Base-by-base conservation (phyloP, 768 basidiomycete species). In the Amylocystis lapponica region DNA sequence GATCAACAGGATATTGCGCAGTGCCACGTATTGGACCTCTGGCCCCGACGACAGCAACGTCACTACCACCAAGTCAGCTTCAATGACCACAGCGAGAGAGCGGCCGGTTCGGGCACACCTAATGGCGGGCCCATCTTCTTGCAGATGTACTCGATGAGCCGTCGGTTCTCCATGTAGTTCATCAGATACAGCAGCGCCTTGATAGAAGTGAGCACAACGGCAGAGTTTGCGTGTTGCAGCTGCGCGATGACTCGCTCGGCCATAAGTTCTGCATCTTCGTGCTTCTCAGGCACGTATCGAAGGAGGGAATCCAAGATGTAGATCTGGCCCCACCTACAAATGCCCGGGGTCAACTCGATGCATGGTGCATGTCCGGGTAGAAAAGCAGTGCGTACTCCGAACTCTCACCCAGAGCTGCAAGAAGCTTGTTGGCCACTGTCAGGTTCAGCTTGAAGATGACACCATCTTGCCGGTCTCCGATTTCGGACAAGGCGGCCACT, bases 91-190 rank as follows among this genome's bases (percentile, higher is more conserved):
- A 19, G n/a, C n/a, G n/a, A n/a, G n/a, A n/a, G n/a, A n/a, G n/a
- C n/a, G n/a, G n/a, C 10, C 29, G 41, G 32, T 19, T 26, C 26
- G 4, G 40, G 46, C 62, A 26, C 54, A 94, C 95, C 95, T 63
- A 99, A 66, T 19, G 96, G 96, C 11, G 96, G 95, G 0, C 93
- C 93, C 89, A 99, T 95, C 70, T 97, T 97, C 64, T 87, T 83
- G 67, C 96, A 96, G 53, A 96, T 84, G 52, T 83, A 76, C 46
- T 96, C 88, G 36, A 96, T 86, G 36, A 91, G 66, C 31, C 72
- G 76, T 45, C 87, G 79, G 60, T 88, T 85, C 49, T 90, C 86
- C 88, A 98, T 98, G 65, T 99, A 98, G 64, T 98, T 99, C 95
- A 99, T 98, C 47, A 98, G 70, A 58, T 95, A 98, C 16, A 98